Evolutionary conservation across 176 grass and related monocot species (phyloP).

Genomic region (Oryza officinalis): DNA sequence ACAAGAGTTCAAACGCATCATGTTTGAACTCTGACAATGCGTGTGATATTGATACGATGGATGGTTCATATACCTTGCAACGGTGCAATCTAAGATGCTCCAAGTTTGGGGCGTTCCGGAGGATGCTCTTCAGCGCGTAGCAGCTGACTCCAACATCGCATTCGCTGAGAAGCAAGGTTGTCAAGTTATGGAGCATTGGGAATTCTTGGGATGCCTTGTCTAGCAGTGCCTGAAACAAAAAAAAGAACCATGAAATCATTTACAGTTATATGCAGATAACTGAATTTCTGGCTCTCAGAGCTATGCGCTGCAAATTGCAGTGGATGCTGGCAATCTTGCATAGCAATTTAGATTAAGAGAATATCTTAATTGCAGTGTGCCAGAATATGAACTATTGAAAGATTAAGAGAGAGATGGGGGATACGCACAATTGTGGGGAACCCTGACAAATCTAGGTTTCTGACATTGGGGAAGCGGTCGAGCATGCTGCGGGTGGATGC

Average conservation of each 20-base stretch:
- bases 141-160: conserved; percentile 23
- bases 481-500: not conserved
- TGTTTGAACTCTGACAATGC: not conserved
- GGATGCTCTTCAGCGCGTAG: conserved; percentile 1
- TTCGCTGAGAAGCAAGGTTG: not conserved
- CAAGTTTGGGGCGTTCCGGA: conserved; percentile 6
- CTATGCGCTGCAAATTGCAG: not conserved
- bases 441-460: not conserved
- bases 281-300: not conserved
- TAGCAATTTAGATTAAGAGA: too few species aligned
- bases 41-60: not conserved
- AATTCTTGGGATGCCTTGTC: not conserved
- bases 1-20: not conserved
- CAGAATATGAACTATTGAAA: not conserved
- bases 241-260: not conserved
- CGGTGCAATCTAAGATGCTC: conserved; percentile 16
- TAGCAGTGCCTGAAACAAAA: conserved; percentile 23
- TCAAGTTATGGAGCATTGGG: conserved; percentile 21
- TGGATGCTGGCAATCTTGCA: not conserved
- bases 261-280: not conserved
- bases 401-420: not conserved
- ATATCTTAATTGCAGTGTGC: not conserved
- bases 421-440: not conserved
- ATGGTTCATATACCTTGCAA: conserved; percentile 20
- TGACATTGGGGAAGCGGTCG: not conserved